Evolutionary conservation across 2,329 filamentous ascomycete genomes (phyloP), one percentile per base, ranked within the genome.

Genomic region (Aspergillus sp.): DNA sequence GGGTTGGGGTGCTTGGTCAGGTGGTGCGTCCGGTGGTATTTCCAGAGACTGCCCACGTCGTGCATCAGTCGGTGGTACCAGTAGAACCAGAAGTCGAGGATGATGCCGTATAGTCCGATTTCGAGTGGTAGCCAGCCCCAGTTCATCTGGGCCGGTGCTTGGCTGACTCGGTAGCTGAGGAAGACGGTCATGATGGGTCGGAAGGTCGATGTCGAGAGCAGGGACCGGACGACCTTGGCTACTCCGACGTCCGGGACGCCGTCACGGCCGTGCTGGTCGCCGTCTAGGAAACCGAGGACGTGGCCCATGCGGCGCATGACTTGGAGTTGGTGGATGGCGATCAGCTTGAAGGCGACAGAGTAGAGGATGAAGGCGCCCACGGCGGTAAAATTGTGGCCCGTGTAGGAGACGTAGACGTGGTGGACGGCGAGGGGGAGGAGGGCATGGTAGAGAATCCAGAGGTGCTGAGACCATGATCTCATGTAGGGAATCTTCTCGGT

Each of bases 1-100:
- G 77, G 76, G 50, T 78, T 79, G 4, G 79, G 79, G 57, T 81
- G 79, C 61, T 80, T 80, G 45, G 78, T 80, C 8, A 81, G 67
- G 63, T 81, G 79, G 57, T 81, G 79, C 0, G 78, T 80, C 53
- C 78, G 75, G 68, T 81, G 79, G 60, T 73, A 80, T 48, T 77
- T 72, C 79, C 79, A 81, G 12, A 81, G 70, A 1, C 59, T 65
- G 17, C 71, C 67, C 15, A 77, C 52, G 55, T 80, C 78, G 60
- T 81, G 79, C 75, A 79, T 80, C 15, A 71, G 48, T 3, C 78
- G 74, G 61, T 79, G 78, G 59, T 80, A 80, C 72, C 74, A 68
- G 47, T 68, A 68, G 52, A 67, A 68, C 77, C 77, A 81, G 51
- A 80, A 79, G 63, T 81, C 79, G 5, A 81, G 70, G 8, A 81